These are phyloP conservation scores for Craspedostauros australis DNA, from an alignment of 108 stramenopile genomes.

Conservation along the genomic window DNA sequence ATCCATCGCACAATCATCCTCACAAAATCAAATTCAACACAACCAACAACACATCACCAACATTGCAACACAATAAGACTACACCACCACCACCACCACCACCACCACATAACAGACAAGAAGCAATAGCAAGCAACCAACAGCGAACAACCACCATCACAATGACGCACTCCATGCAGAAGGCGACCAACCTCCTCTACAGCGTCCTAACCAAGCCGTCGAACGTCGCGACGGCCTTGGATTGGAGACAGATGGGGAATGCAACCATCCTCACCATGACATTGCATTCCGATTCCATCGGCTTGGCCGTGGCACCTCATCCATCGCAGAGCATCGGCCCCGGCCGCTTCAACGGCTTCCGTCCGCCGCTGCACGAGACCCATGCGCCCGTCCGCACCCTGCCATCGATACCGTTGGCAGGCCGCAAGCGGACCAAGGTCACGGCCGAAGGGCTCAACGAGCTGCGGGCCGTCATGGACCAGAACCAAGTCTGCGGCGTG, in stretches of 20 bases:
- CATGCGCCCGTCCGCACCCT: not conserved
- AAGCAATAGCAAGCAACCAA: too few species aligned
- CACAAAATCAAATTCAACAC: too few species aligned
- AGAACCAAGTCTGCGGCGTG: slow-evolving; percentile 31
- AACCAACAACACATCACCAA: too few species aligned
- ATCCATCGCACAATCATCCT: too few species aligned
- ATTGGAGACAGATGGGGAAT: slow-evolving; percentile 24
- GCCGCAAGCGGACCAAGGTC: not conserved
- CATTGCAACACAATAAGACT: too few species aligned
- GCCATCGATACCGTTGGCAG: slow-evolving; percentile 8
- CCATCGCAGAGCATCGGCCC: slow-evolving; percentile 4
- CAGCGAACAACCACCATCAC: too few species aligned
- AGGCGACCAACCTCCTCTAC: too few species aligned
- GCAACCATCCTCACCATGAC: slow-evolving; percentile 15
- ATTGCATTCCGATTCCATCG: slow-evolving; percentile 26
- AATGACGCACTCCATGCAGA: too few species aligned
- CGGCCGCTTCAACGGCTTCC: not conserved
- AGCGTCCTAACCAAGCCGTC: slow-evolving; percentile 25
- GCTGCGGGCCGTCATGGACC: slow-evolving; percentile 13
- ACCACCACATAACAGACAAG: too few species aligned
- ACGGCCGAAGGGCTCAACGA: not conserved
- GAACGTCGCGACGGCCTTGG: slow-evolving; percentile 25
- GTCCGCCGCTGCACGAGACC: not conserved
- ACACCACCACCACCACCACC: too few species aligned
- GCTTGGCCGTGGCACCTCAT: slow-evolving; percentile 21